These are phyloP conservation scores for Hypoxylon crocopeplum DNA, from an alignment of 495 filamentous ascomycete genomes.

Conservation along the genomic window DNA sequence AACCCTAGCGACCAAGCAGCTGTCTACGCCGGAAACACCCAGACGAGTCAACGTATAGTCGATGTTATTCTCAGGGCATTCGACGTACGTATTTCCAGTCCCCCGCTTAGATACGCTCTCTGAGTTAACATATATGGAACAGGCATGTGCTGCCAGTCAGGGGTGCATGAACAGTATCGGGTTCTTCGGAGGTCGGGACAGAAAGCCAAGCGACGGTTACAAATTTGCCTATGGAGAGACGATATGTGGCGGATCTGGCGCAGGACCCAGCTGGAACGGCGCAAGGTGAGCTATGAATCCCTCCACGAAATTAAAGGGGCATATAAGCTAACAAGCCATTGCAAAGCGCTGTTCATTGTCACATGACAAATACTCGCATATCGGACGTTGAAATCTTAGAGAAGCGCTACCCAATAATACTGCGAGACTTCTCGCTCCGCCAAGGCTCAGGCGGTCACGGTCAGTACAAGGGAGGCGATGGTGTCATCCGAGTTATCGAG, in stretches of 20 bases:
- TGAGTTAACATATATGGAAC: not conserved
- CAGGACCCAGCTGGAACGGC: constrained; percentile 69
- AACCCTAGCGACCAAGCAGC: constrained; percentile 35
- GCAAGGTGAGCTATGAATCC: constrained; percentile 39
- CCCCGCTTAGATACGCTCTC: no score
- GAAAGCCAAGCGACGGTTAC: constrained; percentile 34
- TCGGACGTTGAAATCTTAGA: constrained; percentile 76
- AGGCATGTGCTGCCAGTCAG: constrained; percentile 38
- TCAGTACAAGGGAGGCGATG: constrained; percentile 45
- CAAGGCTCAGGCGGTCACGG: constrained; percentile 48
- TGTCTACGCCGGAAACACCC: constrained; percentile 31
- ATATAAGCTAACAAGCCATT: not conserved
- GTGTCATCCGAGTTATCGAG: constrained; percentile 33
- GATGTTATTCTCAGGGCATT: constrained; percentile 40
- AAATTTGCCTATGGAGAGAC: constrained; percentile 75
- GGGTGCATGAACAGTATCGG: constrained; percentile 36
- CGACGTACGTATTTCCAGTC: constrained; percentile 24
- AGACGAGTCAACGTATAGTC: constrained; percentile 38
- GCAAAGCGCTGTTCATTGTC: constrained; percentile 66
- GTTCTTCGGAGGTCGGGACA: constrained; percentile 41
- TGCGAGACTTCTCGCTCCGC: constrained; percentile 67
- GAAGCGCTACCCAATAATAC: constrained; percentile 71
- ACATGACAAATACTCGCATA: constrained; percentile 79
- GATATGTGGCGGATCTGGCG: constrained; percentile 72
- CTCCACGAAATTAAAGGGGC: not conserved